Conservation (phyloP, 495 filamentous ascomycete species). For the Neurospora tetrasperma region DNA sequence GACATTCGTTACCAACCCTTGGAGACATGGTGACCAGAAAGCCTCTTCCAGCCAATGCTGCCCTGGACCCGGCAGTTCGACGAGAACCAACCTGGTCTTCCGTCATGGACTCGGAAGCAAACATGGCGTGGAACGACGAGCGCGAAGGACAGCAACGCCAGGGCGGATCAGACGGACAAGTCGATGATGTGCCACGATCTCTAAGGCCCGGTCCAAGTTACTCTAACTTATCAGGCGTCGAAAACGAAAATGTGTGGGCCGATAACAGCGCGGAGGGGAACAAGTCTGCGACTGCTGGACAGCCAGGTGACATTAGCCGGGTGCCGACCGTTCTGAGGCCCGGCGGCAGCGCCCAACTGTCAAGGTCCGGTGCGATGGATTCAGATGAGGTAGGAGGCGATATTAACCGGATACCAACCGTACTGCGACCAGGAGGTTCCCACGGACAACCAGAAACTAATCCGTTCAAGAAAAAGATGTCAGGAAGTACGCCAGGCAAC, state of each 20-base stretch:
- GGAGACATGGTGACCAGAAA: constrained; percentile 30
- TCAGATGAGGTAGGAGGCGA: constrained; percentile 6
- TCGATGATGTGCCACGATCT: constrained; percentile 15
- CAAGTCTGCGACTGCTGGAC: background rate
- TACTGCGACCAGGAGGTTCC: constrained; percentile 25
- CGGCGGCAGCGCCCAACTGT: constrained; percentile 5
- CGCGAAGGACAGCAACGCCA: constrained; percentile 5
- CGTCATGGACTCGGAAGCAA: constrained; percentile 23
- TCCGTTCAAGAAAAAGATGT: constrained; percentile 40
- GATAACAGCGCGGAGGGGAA: background rate
- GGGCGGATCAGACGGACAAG: background rate
- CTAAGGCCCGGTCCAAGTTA: constrained; percentile 18
- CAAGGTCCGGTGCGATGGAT: background rate
- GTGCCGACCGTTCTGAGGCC: constrained; percentile 15
- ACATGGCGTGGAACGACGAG: constrained; percentile 26
- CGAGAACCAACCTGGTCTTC: constrained; percentile 25
- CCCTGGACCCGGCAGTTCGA: constrained; percentile 16
- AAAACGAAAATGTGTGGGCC: constrained; percentile 18
- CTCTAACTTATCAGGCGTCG: constrained; percentile 9
- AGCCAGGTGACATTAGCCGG: constrained; percentile 7
- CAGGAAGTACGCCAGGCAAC: constrained; percentile 8
- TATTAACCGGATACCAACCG: constrained; percentile 18
- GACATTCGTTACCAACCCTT: background rate
- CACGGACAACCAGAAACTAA: constrained; percentile 36
- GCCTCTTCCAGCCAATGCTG: constrained; percentile 26